Evolutionary conservation across 2,329 filamentous ascomycete species (phyloP), one percentile per base, ranked within the genome.

Genomic region (Thielaviopsis euricoi): DNA sequence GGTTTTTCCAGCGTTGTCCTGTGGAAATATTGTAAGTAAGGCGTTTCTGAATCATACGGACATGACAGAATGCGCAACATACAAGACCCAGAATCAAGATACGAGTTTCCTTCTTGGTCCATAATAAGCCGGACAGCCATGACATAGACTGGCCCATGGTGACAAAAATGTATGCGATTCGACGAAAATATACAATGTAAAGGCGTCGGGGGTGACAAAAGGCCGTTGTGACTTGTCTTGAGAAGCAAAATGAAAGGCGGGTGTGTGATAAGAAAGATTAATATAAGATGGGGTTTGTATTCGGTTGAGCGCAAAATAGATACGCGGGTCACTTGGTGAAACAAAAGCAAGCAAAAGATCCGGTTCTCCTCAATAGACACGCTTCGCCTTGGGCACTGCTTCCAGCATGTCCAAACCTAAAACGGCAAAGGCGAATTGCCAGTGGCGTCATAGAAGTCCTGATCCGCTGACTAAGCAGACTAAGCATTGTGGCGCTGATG

Each of bases 1-100:
- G 50, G 93, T 98, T 76, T 98, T 98, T 71, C 93, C 93, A 53
- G 93, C 93, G 72, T 97, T 97, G 73, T 98, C 93, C 89, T 97
- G 57, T n/a, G 52, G 46, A 46, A 40, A 37, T 21, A 40, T 43
- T 43, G 25, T 43, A 43, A 43, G 37, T 43, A 43, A 43, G n/a
- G 17, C 10, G 37, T 5, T 43, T 4, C 15, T 43, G 37, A 17
- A 43, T n/a, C 37, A 17, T 17, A 43, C 3, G 17, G n/a, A n/a
- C 13, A 17, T 43, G 40, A 29, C 40, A 53, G 29, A 19, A 52
- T 29, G 49, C 50, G 21, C 64, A 58, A 58, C 83, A 65, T 85
- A 96, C 90, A 73, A 96, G 81, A 67, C 90, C 90, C 61, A 96
- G 74, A 64, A 96, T 96, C 70, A 98, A 73, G 73, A 98, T 98